Base-by-base conservation (phyloP, 1,284 basidiomycete species). In the Wallemia ichthyophaga region DNA sequence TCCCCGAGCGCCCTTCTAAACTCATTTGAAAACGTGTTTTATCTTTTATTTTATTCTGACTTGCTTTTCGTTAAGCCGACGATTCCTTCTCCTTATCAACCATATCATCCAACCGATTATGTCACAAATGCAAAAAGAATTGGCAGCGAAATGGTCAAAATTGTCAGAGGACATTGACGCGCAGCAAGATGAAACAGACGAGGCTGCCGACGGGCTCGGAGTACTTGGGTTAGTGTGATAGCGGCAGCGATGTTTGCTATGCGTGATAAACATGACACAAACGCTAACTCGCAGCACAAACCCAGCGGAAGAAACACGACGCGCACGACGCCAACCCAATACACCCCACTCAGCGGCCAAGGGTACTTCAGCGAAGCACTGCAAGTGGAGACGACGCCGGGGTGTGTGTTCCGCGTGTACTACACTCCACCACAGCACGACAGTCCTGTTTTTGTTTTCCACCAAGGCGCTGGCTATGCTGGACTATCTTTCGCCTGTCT, bases 391-490 rank as follows among this genome's bases (percentile, higher is more conserved):
- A 24, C 56, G 21, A 23, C 17, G 62, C 67, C 57, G 61, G 67
- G 19, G 63, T 28, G 31, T 7, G 57, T 21, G 1, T 64, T 66
- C 57, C 37, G 64, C 3, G 64, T 61, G 9, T 65, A 64, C 58
- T 64, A 63, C 59, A 17, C 37, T 13, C 13, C 37, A 21, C 37
- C 37, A 21, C 37, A 21, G 37, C 37, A 21, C 11, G 59, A 60
- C 0, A 67, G 65, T 7, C 67, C 68, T 3, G 62, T 72, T 1
- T 69, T 72, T 54, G 67, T 73, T 13, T 67, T 69, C 23, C 70
- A 72, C 33, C 72, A 73, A 58, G 72, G 72, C 1, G 71, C 71
- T 15, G 72, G 72, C 0, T 72, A 70, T 62, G 67, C 66, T 37
- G 71, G 64, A 0, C 64, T 73, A 58, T 69, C 67, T 13, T 72